These are phyloP conservation scores for Cyamopsis tetragonoloba DNA, from an alignment of 306 rosid genomes.

Conservation along the genomic window DNA sequence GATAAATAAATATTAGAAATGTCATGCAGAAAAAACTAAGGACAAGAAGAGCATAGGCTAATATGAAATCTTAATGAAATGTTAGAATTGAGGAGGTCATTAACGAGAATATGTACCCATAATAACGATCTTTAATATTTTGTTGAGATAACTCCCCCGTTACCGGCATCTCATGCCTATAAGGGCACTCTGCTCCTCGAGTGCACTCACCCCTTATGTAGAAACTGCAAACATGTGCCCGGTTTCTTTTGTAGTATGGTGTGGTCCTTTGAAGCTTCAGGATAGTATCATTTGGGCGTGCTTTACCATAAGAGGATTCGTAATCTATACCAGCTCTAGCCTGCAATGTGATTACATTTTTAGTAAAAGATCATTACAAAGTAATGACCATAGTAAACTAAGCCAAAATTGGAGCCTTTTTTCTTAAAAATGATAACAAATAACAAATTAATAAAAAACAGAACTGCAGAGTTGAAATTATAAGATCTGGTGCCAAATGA, in stretches of 20 bases:
- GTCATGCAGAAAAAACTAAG: neutral
- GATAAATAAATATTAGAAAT: no score
- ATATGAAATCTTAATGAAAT: no score
- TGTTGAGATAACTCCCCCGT: conserved; percentile 92
- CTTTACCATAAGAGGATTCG: conserved; percentile 84
- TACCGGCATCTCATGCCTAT: conserved; percentile 93
- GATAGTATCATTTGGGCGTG: conserved; percentile 75
- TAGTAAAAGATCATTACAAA: neutral
- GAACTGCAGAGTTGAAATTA: neutral
- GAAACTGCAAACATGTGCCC: conserved; percentile 90
- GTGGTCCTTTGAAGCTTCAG: conserved; percentile 90
- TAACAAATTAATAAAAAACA: neutral
- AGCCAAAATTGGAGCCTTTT: no score
- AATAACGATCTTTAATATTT: conserved; percentile 92
- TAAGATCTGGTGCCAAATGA: neutral
- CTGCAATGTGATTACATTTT: conserved; percentile 42
- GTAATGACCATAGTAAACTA: neutral
- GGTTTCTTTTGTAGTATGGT: conserved; percentile 85
- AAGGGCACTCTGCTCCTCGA: conserved; percentile 93
- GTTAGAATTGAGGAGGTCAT: conserved; percentile 20
- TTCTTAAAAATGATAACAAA: no score
- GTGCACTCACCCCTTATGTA: conserved; percentile 88
- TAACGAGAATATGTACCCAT: conserved; percentile 62
- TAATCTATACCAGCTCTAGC: conserved; percentile 94
- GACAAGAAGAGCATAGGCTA: neutral